These are phyloP conservation scores for Lizonia empirigonia DNA, from an alignment of 2,329 filamentous ascomycete species.

Conservation along the genomic window DNA sequence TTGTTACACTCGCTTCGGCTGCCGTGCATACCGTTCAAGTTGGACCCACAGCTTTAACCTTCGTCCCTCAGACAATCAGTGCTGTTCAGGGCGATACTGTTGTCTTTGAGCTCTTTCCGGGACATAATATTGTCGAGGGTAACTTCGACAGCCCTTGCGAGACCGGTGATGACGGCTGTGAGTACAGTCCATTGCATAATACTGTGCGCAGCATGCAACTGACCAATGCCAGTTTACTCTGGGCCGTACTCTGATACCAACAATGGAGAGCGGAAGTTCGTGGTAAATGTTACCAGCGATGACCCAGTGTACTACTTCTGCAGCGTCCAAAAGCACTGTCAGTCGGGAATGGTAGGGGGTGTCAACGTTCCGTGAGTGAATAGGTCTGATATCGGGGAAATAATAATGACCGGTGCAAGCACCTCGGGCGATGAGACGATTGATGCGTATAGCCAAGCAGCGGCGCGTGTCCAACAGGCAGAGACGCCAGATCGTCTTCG, in stretches of 20 bases:
- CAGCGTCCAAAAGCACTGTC: slow-evolving; percentile 27
- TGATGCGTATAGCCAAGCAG: slow-evolving; percentile 8
- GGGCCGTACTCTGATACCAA: slow-evolving; percentile 27
- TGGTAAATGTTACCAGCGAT: slow-evolving; percentile 29
- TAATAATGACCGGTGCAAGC: neutral
- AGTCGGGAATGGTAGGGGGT: slow-evolving; percentile 17
- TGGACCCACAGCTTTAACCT: slow-evolving; percentile 11
- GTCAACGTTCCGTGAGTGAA: slow-evolving; percentile 10
- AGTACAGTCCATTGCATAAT: too few relatives aligned
- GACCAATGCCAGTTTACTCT: slow-evolving; percentile 19
- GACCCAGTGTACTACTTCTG: slow-evolving; percentile 36
- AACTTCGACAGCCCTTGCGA: slow-evolving; percentile 21
- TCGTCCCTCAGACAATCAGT: slow-evolving; percentile 20
- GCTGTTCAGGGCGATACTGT: slow-evolving; percentile 23
- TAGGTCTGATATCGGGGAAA: neutral
- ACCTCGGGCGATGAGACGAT: slow-evolving; percentile 6
- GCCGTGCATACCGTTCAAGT: slow-evolving; percentile 25
- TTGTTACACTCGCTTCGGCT: slow-evolving; percentile 12
- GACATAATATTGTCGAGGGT: slow-evolving; percentile 23
- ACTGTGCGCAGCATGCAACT: too few relatives aligned
- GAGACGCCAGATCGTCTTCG: slow-evolving; percentile 4
- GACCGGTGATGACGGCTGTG: slow-evolving; percentile 16
- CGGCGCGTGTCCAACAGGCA: slow-evolving; percentile 1
- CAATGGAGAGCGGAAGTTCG: slow-evolving; percentile 29
- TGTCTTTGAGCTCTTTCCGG: slow-evolving; percentile 21